These are phyloP conservation scores for Saturnispora sanitii DNA, from an alignment of 805 yeast species.

Conservation along the genomic window DNA sequence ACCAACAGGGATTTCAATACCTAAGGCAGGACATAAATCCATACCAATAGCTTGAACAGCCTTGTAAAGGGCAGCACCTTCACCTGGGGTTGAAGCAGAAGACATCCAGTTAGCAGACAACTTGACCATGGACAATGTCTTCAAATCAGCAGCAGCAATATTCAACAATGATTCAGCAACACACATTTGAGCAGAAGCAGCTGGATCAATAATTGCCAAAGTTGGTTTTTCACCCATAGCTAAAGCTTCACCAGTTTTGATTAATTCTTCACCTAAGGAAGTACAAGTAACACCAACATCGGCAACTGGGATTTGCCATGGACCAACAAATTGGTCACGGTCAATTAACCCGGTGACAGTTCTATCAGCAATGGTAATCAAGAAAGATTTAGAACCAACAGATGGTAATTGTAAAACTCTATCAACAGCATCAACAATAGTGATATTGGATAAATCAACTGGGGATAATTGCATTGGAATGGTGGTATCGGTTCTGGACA, in stretches of 20 bases:
- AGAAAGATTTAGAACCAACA: constrained; percentile 89
- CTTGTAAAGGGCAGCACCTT: constrained; percentile 88
- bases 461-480: constrained; percentile 44
- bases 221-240: constrained; percentile 97
- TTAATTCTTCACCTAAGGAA: constrained; percentile 64
- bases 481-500: constrained; percentile 68
- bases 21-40: constrained; percentile 89
- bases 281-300: constrained; percentile 96
- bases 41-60: constrained; percentile 95
- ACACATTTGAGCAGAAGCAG: constrained; percentile 89
- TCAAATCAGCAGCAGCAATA: constrained; percentile 80
- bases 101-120: constrained; percentile 99
- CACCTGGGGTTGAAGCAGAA: constrained; percentile 90
- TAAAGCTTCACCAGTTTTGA: constrained; percentile 88
- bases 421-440: constrained; percentile 54
- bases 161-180: constrained; percentile 92
- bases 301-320: constrained; percentile 99
- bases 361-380: constrained; percentile 97
- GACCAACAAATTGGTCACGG: constrained; percentile 97
- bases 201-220: constrained; percentile 76
- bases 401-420: constrained; percentile 85
- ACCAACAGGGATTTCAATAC: constrained; percentile 92
- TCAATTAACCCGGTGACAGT: constrained; percentile 95
- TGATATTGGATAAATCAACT: constrained; percentile 25
- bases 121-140: constrained; percentile 63